Base-by-base conservation (phyloP, 1,284 basidiomycete genomes). In the Gomphus sp. region DNA sequence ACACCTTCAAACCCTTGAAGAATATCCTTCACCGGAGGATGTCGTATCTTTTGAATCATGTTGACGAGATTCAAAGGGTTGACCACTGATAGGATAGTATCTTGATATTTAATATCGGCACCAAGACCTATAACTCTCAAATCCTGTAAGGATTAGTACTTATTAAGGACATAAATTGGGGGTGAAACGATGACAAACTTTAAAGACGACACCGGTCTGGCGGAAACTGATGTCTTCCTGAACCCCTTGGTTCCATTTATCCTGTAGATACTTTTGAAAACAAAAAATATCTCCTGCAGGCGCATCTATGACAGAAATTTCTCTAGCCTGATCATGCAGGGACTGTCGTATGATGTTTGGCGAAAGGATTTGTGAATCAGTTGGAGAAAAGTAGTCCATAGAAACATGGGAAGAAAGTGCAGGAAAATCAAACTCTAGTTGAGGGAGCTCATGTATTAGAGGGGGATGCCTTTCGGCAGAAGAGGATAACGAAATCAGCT, bases 1-100 rank as follows among this genome's bases (percentile, higher is more conserved):
- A 75, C 72, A 10, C 81, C 82, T 43, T 77, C 72, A 61, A 83
- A 82, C 0, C 73, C 75, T 22, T 55, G 61, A 0, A 84, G 68
- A 41, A 81, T 78, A 52, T 79, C 71, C 47, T 76, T 73, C 4
- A 73, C 64, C 5, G 71, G 71, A 0, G 77, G 77, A 55, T 73
- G 71, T 6, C 76, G 70, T 5, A 64, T 7, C 0, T 60, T 63
- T 18, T 66, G 66, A 22, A 78, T 59, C 1, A 45, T 60, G 6
- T 66, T 62, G 1, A 72, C 3, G 0, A 70, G 43, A 18, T 66
- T 63, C 6, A 62, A 37, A 0, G 77, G 78, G 58, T 75, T 73
- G 48, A 80, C 63, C 18, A 65, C 10, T 1, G 77, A 77, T 18
- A 72, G 74, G 7, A 79, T 59, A 0, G 76, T 79, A 1, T 71